A percentile compares a stretch with the other conserved stretches of the same genome.
These are phyloP conservation scores for Sporothrix brasiliensis DNA, from an alignment of 2,329 filamentous ascomycete species.

Conservation along the genomic window DNA sequence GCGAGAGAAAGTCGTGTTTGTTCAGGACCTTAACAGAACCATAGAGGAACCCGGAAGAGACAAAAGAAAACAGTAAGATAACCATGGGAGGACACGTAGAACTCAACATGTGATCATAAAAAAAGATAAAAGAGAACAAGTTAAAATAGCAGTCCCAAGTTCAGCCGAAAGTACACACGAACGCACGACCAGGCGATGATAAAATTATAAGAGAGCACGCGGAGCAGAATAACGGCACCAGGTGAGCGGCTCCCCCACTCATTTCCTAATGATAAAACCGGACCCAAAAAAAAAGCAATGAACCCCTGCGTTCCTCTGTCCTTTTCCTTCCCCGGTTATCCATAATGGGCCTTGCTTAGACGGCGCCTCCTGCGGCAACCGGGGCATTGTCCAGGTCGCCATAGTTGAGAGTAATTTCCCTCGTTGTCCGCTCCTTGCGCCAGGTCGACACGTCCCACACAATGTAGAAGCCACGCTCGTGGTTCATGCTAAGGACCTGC, in stretches of 20 bases:
- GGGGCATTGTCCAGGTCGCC: constrained; percentile 60
- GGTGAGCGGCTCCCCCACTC: constrained; percentile 6
- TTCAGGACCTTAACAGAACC: no score
- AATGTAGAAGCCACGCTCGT: constrained; percentile 68
- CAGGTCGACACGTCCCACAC: constrained; percentile 66
- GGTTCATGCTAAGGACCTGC: constrained; percentile 59
- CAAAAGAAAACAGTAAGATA: background rate
- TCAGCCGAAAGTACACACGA: background rate
- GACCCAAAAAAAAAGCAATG: background rate
- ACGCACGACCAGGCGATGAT: background rate
- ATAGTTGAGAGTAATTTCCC: constrained; percentile 64
- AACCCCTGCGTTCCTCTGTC: background rate
- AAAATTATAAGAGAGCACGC: background rate
- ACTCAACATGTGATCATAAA: no score
- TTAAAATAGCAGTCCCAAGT: background rate
- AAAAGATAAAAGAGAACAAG: background rate
- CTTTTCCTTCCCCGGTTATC: background rate
- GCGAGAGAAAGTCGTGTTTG: no score
- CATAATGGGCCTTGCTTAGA: constrained; percentile 3
- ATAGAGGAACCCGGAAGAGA: background rate
- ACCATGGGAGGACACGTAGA: background rate
- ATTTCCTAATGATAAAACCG: constrained; percentile 22
- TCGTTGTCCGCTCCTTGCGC: constrained; percentile 58
- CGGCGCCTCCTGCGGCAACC: constrained; percentile 2
- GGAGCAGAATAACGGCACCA: background rate